A percentile compares a stretch with the other conserved stretches of the same genome.
Conservation (phyloP, 257 asterid genomes). For the Solanum pennellii region DNA sequence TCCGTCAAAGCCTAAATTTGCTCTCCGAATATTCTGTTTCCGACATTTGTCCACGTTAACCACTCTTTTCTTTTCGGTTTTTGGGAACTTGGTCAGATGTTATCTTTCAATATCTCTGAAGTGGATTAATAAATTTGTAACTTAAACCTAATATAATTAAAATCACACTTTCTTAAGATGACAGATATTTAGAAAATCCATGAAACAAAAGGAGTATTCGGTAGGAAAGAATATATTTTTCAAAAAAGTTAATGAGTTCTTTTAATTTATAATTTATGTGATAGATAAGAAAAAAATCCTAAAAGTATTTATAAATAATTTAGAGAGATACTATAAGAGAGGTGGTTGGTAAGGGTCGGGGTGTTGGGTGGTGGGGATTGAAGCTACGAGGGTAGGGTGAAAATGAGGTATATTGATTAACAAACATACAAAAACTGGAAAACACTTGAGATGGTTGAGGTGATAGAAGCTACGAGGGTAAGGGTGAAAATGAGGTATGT, state of each 20-base stretch:
- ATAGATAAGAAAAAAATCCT: background rate
- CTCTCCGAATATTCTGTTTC: background rate
- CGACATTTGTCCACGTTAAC: background rate
- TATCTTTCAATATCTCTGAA: background rate
- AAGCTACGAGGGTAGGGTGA: background rate
- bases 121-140: background rate
- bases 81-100: background rate
- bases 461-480: background rate
- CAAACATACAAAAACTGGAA: background rate
- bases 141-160: background rate
- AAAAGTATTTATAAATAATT: background rate
- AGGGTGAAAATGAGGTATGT: background rate
- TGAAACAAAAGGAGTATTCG: background rate
- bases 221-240: background rate
- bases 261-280: background rate
- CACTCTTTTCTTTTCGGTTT: background rate
- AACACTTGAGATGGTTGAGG: background rate
- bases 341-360: background rate
- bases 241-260: background rate
- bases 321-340: background rate
- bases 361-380: background rate
- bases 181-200: background rate
- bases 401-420: too few species aligned
- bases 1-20: background rate
- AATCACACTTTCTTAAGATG: background rate